phyloP scores from a whole-genome alignment of 2,329 filamentous ascomycete species.

The Bipolaris victoriae region DNA sequence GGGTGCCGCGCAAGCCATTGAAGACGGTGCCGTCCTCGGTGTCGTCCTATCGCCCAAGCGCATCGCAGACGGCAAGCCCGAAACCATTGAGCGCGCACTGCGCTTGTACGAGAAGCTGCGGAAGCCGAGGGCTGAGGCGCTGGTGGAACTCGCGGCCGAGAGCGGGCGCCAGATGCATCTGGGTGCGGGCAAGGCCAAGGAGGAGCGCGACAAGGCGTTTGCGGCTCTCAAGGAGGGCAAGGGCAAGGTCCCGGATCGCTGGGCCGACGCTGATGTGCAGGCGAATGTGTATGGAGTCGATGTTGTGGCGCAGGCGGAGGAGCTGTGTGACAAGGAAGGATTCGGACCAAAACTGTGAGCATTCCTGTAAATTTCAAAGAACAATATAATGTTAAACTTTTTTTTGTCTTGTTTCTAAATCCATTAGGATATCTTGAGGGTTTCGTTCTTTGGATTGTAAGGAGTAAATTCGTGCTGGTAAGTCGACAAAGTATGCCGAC shows the following conservation, averaged over 20 bases:
- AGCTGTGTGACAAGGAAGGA: slow-evolving; percentile 49
- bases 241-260: slow-evolving; percentile 58
- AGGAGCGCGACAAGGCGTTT: slow-evolving; percentile 63
- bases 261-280: slow-evolving; percentile 60
- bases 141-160: slow-evolving; percentile 64
- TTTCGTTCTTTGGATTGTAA: not conserved
- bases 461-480: not conserved
- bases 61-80: slow-evolving; percentile 49
- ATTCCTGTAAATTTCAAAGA: not conserved
- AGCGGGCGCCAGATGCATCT: slow-evolving; percentile 62
- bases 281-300: slow-evolving; percentile 57
- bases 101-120: slow-evolving; percentile 63
- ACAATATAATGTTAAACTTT: no score
- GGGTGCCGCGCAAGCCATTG: slow-evolving; percentile 69
- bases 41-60: slow-evolving; percentile 59
- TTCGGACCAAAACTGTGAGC: slow-evolving; percentile 33
- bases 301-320: slow-evolving; percentile 53
- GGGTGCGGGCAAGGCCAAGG: slow-evolving; percentile 64
- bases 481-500: no score
- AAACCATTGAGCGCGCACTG: slow-evolving; percentile 60
- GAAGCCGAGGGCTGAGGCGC: slow-evolving; percentile 61
- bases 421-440: not conserved
- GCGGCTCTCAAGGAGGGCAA: slow-evolving; percentile 53
- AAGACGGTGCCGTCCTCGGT: slow-evolving; percentile 65
- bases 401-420: not conserved